Conservation (phyloP, 345 rosid species). For the Populus ilicifolia region DNA sequence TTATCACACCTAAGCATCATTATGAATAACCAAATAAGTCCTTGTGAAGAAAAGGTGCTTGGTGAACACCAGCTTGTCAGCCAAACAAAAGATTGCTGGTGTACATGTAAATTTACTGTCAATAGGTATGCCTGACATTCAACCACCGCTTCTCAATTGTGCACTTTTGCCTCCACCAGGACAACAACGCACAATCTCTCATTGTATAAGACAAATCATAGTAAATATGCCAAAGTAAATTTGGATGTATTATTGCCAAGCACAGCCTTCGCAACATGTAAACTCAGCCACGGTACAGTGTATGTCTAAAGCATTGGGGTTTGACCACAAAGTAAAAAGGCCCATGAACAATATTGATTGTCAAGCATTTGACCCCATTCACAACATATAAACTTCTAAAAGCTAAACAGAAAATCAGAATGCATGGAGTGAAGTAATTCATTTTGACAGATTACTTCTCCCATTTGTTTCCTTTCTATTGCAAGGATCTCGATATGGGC, state of each 20-base stretch:
- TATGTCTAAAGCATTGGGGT: not conserved
- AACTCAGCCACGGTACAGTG: not conserved
- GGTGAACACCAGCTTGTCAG: not conserved
- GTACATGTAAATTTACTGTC: not conserved
- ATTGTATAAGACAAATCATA: not conserved
- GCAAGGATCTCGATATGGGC: not conserved
- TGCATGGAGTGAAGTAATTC: not conserved
- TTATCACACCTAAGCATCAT: conserved; percentile 45
- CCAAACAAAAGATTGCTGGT: not conserved
- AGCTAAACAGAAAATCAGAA: not conserved
- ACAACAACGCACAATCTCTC: not conserved
- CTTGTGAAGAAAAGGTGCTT: not conserved
- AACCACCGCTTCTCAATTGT: not conserved
- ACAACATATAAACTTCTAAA: not conserved
- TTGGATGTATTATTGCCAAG: not conserved
- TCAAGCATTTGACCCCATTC: not conserved
- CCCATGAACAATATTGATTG: not conserved
- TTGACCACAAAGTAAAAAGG: not conserved
- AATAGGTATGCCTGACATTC: not conserved
- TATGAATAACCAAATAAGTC: not conserved
- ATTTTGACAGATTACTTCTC: not conserved
- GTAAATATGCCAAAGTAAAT: not conserved
- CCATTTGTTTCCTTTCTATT: not conserved
- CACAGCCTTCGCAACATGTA: not conserved
- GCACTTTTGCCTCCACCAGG: not conserved